A percentile compares a stretch with the other conserved stretches of the same genome.
Conservation (phyloP, 2,329 filamentous ascomycete species). For the Nannizziopsis barbatae region DNA sequence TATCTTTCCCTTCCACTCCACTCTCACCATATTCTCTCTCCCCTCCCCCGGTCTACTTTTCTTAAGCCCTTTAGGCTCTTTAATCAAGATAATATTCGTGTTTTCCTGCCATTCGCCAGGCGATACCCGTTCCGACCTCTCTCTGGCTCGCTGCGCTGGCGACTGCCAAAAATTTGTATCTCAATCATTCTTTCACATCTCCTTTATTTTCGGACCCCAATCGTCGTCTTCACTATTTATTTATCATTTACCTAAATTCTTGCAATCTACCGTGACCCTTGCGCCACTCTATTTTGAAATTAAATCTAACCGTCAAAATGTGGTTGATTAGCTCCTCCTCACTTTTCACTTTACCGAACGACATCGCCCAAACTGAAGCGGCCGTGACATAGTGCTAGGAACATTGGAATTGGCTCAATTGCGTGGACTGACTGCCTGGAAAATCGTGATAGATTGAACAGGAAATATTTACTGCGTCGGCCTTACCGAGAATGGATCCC, state of each 20-base stretch:
- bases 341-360: background rate
- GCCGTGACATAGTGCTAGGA: constrained; percentile 11
- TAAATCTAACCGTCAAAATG: constrained; percentile 30
- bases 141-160: constrained; percentile 1
- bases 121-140: constrained; percentile 5
- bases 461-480: background rate
- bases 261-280: constrained; percentile 17
- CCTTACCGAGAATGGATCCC: constrained; percentile 32
- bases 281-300: constrained; percentile 18
- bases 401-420: background rate
- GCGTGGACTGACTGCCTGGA: background rate
- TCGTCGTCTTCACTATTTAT: constrained; percentile 5
- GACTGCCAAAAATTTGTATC: constrained; percentile 7
- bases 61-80: background rate
- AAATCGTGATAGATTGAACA: background rate
- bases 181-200: constrained; percentile 4
- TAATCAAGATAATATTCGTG: constrained; percentile 1
- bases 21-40: background rate
- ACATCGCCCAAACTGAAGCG: constrained; percentile 6
- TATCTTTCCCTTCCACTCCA: constrained; percentile 13
- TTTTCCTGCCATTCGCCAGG: constrained; percentile 6
- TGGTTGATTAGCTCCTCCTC: constrained; percentile 27
- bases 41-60: background rate
- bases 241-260: constrained; percentile 19
- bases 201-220: background rate